These are phyloP conservation scores for Jackrogersella multiformis DNA, from an alignment of 495 filamentous ascomycete species.

Conservation along the genomic window DNA sequence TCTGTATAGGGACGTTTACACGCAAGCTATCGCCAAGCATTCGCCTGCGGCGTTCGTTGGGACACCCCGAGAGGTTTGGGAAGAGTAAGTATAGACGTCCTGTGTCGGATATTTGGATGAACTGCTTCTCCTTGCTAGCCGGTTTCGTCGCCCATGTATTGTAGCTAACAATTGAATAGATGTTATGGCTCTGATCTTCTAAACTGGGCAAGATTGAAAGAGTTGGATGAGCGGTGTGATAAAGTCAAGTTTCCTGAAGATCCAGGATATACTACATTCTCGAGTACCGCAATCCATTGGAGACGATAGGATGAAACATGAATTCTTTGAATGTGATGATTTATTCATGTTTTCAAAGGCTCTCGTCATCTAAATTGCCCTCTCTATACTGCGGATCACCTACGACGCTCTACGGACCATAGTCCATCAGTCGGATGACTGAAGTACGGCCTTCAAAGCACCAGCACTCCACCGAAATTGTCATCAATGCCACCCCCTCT, in stretches of 20 bases:
- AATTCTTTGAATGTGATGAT: background rate
- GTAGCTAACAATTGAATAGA: constrained; percentile 19
- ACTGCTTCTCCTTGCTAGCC: background rate
- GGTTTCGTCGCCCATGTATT: background rate
- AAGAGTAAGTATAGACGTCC: constrained; percentile 39
- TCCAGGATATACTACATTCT: constrained; percentile 47
- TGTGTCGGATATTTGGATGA: too few species aligned
- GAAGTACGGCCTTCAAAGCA: background rate
- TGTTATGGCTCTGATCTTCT: constrained; percentile 6
- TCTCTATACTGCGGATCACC: background rate
- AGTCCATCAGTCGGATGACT: background rate
- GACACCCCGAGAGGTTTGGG: constrained; percentile 51
- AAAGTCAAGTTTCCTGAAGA: constrained; percentile 53
- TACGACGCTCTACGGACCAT: background rate
- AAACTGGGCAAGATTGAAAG: constrained; percentile 32
- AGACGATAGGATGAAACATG: constrained; percentile 13
- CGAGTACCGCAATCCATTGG: constrained; percentile 53
- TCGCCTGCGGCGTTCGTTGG: constrained; percentile 57
- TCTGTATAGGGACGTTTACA: constrained; percentile 61
- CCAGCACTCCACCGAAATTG: background rate
- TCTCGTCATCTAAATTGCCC: background rate
- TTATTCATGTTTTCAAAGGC: background rate
- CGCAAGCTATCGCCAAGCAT: constrained; percentile 44
- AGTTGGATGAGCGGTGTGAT: constrained; percentile 44
- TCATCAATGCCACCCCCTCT: too few species aligned